Evolutionary conservation across 805 yeast species (phyloP), one percentile per base, ranked within the genome.

Genomic region (Spathaspora sp.): DNA sequence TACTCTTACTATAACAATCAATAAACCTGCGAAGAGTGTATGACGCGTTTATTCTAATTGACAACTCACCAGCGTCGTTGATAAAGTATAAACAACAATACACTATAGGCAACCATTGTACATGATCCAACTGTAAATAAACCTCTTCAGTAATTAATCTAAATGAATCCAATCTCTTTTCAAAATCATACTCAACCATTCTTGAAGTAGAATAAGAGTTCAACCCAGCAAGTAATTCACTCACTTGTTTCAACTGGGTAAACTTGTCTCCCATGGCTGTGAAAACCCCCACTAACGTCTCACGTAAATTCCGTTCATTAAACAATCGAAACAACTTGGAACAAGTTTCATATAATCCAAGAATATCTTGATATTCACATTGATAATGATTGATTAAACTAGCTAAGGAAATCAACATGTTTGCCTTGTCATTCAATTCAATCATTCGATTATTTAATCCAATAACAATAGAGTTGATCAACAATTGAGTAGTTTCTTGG

Each of bases 71-170:
- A 38, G 83, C 83, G 60, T 89, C 96, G 51, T 83, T 82, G 52
- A 94, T 79, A 63, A 81, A 88, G 61, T 71, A 90, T 40, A 94
- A 73, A 52, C 83, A 75, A 49, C 83, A 81, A 63, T 86, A 79
- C 18, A 94, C 51, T 2, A 94, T 60, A 2, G 97, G 97, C 9
- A 80, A 57, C 98, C 98, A 94, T 59, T 89, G 89, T 2, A 67
- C 43, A 0, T 79, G 71, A 0, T 79, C 62, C 2, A 87, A 67
- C 0, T 61, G 53, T 5, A 48, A 10, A 61, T 77, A 88, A 2
- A 69, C 57, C 1, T 64, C 65, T 53, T 89, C 94, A 58, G 83
- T 87, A 48, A 93, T 74, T 16, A 60, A 62, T 49, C 82, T 80
- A 65, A 81, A 93, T 0, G 93, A 89, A 3, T 76, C 72, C 45